A percentile compares a stretch with the other conserved stretches of the same genome.
Evolutionary conservation across 345 rosid genomes (phyloP).

Genomic region (Isatis tinctoria): DNA sequence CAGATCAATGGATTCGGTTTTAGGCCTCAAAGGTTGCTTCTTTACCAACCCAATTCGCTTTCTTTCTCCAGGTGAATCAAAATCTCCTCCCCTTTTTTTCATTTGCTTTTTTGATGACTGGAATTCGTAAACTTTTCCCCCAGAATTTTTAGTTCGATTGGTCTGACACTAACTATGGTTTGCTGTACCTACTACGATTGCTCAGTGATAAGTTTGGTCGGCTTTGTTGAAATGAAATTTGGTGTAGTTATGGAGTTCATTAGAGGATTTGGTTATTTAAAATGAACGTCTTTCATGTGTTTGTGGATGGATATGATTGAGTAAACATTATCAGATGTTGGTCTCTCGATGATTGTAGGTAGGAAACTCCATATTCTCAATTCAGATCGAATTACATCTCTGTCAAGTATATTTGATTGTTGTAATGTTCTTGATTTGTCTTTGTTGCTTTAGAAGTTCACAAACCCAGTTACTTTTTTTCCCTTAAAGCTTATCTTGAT

Average conservation of each 20-base stretch:
- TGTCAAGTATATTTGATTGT: not conserved
- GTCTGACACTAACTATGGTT: not conserved
- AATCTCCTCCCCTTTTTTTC: too few relatives aligned
- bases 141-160: not conserved
- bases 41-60: slow-evolving; percentile 28
- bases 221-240: not conserved
- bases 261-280: not conserved
- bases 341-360: too few relatives aligned
- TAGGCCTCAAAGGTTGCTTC: slow-evolving; percentile 26
- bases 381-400: not conserved
- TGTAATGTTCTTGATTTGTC: not conserved
- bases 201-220: not conserved
- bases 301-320: slow-evolving; percentile 10
- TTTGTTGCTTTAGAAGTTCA: slow-evolving; percentile 9
- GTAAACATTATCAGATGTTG: not conserved
- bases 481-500: not conserved
- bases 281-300: too few relatives aligned
- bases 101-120: not conserved
- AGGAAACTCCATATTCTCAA: too few relatives aligned
- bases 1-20: slow-evolving; percentile 34
- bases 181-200: not conserved
- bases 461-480: not conserved
- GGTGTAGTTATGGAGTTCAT: not conserved
- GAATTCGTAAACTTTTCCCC: not conserved
- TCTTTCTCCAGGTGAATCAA: slow-evolving; percentile 20